phyloP scores from a whole-genome alignment of 179 eudicot species.

The Beta lomatogona region DNA sequence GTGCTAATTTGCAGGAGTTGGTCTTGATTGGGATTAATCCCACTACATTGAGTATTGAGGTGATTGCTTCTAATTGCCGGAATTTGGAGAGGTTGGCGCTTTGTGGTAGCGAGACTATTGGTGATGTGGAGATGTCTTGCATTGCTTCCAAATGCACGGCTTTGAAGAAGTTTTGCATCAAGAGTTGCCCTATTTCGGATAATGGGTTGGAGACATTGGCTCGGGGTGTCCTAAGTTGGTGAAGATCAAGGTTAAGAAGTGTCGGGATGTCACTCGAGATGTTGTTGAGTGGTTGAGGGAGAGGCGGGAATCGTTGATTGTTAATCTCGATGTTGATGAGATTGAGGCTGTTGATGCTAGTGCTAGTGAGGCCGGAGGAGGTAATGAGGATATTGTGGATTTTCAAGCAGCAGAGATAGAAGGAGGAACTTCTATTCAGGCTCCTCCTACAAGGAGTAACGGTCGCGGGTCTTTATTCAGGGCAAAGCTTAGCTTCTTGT shows the following conservation, averaged over 20 bases:
- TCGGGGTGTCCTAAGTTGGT: conserved; percentile 81
- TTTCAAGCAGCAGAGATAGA: conserved; percentile 20
- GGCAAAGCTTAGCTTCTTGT: conserved; percentile 37
- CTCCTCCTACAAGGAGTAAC: conserved; percentile 30
- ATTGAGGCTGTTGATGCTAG: conserved; percentile 45
- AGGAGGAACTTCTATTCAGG: background rate
- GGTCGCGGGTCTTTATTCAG: conserved; percentile 34
- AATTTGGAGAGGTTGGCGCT: conserved; percentile 74
- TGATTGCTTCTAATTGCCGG: conserved; percentile 60
- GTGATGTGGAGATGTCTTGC: conserved; percentile 70
- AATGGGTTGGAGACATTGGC: conserved; percentile 72
- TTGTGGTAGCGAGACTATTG: conserved; percentile 83
- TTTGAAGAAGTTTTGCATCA: conserved; percentile 79
- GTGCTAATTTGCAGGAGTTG: conserved; percentile 63
- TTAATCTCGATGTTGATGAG: conserved; percentile 48
- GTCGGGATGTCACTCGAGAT: conserved; percentile 65
- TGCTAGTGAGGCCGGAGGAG: conserved; percentile 51
- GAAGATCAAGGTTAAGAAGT: conserved; percentile 84
- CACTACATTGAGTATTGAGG: conserved; percentile 54
- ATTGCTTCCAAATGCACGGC: conserved; percentile 67
- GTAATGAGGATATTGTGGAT: conserved; percentile 38
- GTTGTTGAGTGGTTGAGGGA: conserved; percentile 53
- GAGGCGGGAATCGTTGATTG: conserved; percentile 38
- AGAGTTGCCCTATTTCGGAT: conserved; percentile 78
- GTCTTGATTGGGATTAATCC: conserved; percentile 79